Conservation (phyloP, 805 yeast species). For the Candida ascalaphidarum region DNA sequence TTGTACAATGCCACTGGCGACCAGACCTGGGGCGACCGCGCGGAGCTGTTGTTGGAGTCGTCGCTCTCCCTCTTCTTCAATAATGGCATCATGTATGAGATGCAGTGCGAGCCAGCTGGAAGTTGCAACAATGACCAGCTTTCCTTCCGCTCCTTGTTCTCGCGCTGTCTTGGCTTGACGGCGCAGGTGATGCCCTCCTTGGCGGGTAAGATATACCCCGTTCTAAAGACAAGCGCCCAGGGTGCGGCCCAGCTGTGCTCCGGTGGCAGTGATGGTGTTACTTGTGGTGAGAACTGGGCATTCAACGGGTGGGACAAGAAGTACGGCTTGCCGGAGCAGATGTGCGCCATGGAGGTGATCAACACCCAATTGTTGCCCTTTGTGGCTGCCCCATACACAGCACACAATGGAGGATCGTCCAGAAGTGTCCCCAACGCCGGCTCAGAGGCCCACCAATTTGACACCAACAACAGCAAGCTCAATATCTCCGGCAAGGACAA, state of each 20-base stretch:
- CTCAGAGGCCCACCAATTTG: conserved; percentile 29
- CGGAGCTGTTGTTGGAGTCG: conserved; percentile 27
- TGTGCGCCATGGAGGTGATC: conserved; percentile 62
- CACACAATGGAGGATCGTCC: conserved; percentile 62
- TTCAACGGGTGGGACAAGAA: conserved; percentile 51
- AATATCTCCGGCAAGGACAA: conserved; percentile 41
- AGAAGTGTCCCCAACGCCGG: conserved; percentile 66
- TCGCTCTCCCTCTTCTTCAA: conserved; percentile 34
- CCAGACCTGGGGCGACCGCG: conserved; percentile 31
- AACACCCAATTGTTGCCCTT: conserved; percentile 16
- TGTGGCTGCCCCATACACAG: conserved; percentile 28
- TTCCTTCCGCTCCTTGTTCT: conserved; percentile 61
- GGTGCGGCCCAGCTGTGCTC: conserved; percentile 66
- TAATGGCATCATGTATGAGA: conserved; percentile 45
- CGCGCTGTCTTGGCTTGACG: conserved; percentile 56
- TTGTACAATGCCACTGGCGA: conserved; percentile 54
- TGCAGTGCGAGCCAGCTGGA: conserved; percentile 44
- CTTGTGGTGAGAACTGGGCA: conserved; percentile 72
- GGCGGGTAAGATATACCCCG: conserved; percentile 29
- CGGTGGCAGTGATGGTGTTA: conserved; percentile 79
- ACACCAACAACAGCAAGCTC: conserved; percentile 33
- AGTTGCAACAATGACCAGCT: conserved; percentile 70
- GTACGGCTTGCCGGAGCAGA: conserved; percentile 76
- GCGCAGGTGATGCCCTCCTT: conserved; percentile 46
- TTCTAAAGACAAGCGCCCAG: conserved; percentile 42